A percentile compares a stretch with the other conserved stretches of the same genome.
These are phyloP conservation scores for Gastrolobium villosum DNA, from an alignment of 306 rosid species.

Conservation along the genomic window DNA sequence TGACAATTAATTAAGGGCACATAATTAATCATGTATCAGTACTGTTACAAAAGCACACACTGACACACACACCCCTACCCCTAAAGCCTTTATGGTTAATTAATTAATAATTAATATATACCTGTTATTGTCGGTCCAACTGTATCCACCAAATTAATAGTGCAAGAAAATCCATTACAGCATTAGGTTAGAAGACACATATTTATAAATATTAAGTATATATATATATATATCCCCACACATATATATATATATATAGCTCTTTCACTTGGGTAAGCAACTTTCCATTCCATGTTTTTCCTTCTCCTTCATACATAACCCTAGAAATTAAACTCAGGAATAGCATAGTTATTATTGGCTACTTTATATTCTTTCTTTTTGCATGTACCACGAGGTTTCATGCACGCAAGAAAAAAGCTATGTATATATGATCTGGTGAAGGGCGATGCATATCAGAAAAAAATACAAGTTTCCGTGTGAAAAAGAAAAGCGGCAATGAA, in stretches of 20 bases:
- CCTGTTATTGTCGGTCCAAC: background rate
- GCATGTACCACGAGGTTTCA: slow-evolving; percentile 21
- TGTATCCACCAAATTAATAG: background rate
- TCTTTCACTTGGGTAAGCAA: no score
- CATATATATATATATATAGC: no score
- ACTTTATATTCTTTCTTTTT: background rate
- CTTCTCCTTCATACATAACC: background rate
- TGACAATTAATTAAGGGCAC: no score
- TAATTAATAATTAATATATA: background rate
- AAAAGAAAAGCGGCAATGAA: background rate
- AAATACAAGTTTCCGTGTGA: background rate
- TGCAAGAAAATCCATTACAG: background rate
- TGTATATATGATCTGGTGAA: background rate
- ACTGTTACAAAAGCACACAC: background rate
- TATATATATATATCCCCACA: no score
- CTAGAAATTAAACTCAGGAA: background rate
- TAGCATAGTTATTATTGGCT: background rate
- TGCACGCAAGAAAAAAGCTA: background rate
- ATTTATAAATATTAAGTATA: no score
- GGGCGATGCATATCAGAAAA: background rate
- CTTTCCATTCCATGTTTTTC: background rate
- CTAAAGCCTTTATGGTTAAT: background rate
- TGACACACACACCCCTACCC: background rate
- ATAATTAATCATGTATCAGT: background rate
- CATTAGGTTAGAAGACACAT: background rate